phyloP scores from a whole-genome alignment of 805 yeast species.

The Candida xiaguanensis region DNA sequence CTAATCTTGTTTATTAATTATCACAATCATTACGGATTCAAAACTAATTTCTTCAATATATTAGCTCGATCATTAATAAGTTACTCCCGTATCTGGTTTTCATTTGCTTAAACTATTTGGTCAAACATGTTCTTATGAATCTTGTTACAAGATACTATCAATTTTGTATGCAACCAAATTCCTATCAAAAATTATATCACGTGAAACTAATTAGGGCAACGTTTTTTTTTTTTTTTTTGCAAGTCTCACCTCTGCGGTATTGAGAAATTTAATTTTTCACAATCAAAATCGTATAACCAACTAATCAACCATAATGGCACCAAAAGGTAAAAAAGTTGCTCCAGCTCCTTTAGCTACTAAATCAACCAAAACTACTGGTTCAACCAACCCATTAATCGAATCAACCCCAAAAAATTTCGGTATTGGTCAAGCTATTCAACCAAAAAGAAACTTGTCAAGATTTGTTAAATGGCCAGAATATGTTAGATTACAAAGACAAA shows the following conservation, averaged over 20 bases:
- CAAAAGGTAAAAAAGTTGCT: constrained; percentile 77
- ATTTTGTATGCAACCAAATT: too few species aligned
- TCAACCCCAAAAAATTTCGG: constrained; percentile 91
- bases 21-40: too few species aligned
- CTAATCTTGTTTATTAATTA: too few species aligned
- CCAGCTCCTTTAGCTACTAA: constrained; percentile 96
- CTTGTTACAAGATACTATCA: too few species aligned
- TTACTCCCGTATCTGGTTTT: too few species aligned
- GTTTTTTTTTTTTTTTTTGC: neutral
- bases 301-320: constrained; percentile 33
- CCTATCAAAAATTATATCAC: neutral
- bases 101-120: too few species aligned
- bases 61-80: too few species aligned
- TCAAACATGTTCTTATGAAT: too few species aligned
- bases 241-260: neutral
- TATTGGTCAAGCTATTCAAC: constrained; percentile 94
- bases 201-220: constrained; percentile 1
- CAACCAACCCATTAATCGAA: constrained; percentile 83
- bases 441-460: constrained; percentile 94
- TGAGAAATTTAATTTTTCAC: constrained; percentile 2
- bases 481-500: constrained; percentile 98
- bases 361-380: constrained; percentile 30
- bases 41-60: too few species aligned
- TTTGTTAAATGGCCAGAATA: constrained; percentile 99
- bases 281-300: neutral